Base-by-base conservation (phyloP, 2,329 filamentous ascomycete genomes). In the Clonostachys rhizophaga region DNA sequence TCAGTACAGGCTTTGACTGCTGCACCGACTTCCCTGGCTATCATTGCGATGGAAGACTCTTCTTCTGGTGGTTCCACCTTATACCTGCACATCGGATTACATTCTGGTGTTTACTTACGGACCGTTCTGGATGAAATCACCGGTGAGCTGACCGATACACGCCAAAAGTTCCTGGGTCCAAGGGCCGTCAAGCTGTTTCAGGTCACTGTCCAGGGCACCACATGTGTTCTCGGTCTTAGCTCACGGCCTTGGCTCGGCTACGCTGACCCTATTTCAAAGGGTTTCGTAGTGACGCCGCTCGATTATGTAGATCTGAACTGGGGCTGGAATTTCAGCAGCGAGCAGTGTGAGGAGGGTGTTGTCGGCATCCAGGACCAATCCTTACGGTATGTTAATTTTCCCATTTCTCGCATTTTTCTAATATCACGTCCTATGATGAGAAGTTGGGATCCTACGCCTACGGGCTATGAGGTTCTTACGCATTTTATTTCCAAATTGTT, bases 201-300 rank as follows among this genome's bases (percentile, higher is more conserved):
- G 54, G 91, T 97, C n/a, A 87, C 86, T 6, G 89, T 96, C 9
- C 85, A 94, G 58, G 85, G 85, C 16, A 87, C 91, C 54, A 86
- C 87, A 6, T 91, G 91, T 40, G 87, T 97, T 13, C 76, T 99
- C 45, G 92, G 89, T 3, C 77, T 97, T 47, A 96, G 91, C 64
- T 95, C 91, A 14, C 83, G 92, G 47, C 88, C 94, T n/a, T 99
- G 92, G 91, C 76, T 99, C 5, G 92, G 91, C 40, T 97, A 97
- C 62, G 87, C 91, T 1, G 90, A 97, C 58, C 84, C 88, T 3
- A 86, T 91, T 50, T 91, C 87, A 3, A 89, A 89, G 60, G 85
- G 85, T 36, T 96, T 96, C 59, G 89, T 95, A 68, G 84, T 97
- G 55, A 96, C 92, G 1, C 94, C 95, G 1, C 71, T 99, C 33